Conservation (phyloP, 305 asterid genomes). For the Fraxinus latifolia region DNA sequence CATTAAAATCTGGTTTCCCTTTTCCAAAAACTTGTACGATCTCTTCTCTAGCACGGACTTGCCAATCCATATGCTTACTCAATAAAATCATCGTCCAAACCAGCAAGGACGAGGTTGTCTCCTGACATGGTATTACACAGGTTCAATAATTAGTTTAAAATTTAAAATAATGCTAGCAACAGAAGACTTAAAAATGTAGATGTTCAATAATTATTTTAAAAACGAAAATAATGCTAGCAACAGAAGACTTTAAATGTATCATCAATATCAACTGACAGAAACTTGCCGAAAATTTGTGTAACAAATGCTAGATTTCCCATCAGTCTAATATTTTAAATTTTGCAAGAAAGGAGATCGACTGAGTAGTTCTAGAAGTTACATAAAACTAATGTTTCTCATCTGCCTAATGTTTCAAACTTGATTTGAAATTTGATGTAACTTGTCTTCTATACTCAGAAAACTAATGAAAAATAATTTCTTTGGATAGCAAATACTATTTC, state of each 20-base stretch:
- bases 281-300: neutral
- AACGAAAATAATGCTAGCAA: neutral
- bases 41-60: too few relatives aligned
- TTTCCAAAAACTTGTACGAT: too few relatives aligned
- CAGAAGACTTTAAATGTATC: neutral
- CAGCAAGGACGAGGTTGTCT: too few relatives aligned
- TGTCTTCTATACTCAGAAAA: neutral
- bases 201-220: slow-evolving; percentile 20
- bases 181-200: neutral
- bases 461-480: too few relatives aligned
- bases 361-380: neutral
- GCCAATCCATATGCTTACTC: too few relatives aligned
- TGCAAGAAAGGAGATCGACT: neutral
- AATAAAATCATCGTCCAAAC: too few relatives aligned
- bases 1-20: too few relatives aligned
- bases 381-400: too few relatives aligned
- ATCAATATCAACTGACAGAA: neutral
- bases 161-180: neutral
- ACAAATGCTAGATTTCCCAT: slow-evolving; percentile 1
- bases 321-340: neutral
- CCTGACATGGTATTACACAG: slow-evolving; percentile 43
- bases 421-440: neutral
- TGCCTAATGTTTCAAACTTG: neutral
- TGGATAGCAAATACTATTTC: neutral
- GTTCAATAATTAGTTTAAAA: slow-evolving; percentile 20